These are phyloP conservation scores for Cudoniella acicularis DNA, from an alignment of 495 filamentous ascomycete species.

Conservation along the genomic window DNA sequence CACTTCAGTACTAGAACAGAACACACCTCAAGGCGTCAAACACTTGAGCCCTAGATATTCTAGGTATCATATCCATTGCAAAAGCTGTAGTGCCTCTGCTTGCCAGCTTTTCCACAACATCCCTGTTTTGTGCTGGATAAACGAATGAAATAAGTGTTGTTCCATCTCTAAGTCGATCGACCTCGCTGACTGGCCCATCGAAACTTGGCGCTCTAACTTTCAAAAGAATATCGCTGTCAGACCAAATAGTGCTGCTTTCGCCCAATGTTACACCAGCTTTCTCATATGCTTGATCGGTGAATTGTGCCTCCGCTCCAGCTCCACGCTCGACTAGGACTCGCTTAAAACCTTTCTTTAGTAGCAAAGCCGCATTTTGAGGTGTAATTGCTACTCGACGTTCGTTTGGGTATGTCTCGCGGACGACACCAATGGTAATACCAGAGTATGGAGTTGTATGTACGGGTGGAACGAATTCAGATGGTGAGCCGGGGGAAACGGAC, in stretches of 20 bases:
- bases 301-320: constrained; percentile 69
- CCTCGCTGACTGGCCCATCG: constrained; percentile 44
- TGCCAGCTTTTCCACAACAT: constrained; percentile 63
- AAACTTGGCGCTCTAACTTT: constrained; percentile 71
- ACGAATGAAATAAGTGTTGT: constrained; percentile 71
- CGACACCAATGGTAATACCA: constrained; percentile 65
- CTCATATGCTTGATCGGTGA: constrained; percentile 67
- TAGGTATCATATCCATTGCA: constrained; percentile 82
- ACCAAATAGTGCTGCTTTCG: constrained; percentile 58
- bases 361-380: constrained; percentile 69
- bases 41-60: constrained; percentile 75
- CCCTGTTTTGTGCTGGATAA: constrained; percentile 68
- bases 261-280: constrained; percentile 69
- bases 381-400: constrained; percentile 79
- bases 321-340: constrained; percentile 70
- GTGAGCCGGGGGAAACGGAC: constrained; percentile 2
- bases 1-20: constrained; percentile 12
- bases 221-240: constrained; percentile 67
- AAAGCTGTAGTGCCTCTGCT: constrained; percentile 62
- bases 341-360: constrained; percentile 75
- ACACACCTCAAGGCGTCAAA: constrained; percentile 66
- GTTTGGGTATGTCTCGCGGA: constrained; percentile 63
- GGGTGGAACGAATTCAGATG: constrained; percentile 27
- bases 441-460: constrained; percentile 55
- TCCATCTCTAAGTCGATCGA: constrained; percentile 55